Evolutionary conservation across 768 basidiomycete species (phyloP), one percentile per base, ranked within the genome.

Genomic region (Trametes elegans): DNA sequence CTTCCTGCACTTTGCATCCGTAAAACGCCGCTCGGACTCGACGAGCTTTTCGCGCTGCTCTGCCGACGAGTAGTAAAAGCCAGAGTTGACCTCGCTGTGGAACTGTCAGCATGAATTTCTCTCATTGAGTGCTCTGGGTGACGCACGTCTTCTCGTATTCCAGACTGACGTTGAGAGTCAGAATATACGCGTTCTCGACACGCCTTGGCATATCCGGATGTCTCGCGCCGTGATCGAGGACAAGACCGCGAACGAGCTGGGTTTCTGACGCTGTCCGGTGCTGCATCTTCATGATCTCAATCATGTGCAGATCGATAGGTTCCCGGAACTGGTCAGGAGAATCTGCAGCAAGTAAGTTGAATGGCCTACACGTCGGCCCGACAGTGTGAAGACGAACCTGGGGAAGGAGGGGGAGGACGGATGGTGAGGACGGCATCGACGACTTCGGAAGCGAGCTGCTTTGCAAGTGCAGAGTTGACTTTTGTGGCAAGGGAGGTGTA

Each of bases 231-330:
- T 98, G 96, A 74, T 99, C 97, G 64, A 99, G 79, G 40, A 99
- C 97, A 54, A 99, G 80, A 31, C 97, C 97, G 63, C 91, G 88
- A 65, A 99, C 78, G 34, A 99, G 84, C 69, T 97, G 90, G 27
- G 97, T 99, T 72, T 99, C 97, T 21, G 93, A 93, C 59, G 97
- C 93, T 38, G 89, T 95, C 65, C 95, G 89, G 75, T 99, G 97
- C 71, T 97, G 96, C 97, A 99, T 99, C 77, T 98, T 98, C 97
- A 98, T 98, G 59, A 98, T 87, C 74, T 99, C 97, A 47, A 99
- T 77, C 97, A 99, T 99, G 74, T 98, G 96, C 53, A 99, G 78
- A 76, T 99, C 97, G 67, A 98, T 95, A 45, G 95, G 93, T 63
- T 94, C 87, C 49, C 80, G 81, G 79, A 83, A 88, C 62, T 85